These are phyloP conservation scores for Hydrangea macrophylla DNA, from an alignment of 148 eudicot species.

Conservation along the genomic window DNA sequence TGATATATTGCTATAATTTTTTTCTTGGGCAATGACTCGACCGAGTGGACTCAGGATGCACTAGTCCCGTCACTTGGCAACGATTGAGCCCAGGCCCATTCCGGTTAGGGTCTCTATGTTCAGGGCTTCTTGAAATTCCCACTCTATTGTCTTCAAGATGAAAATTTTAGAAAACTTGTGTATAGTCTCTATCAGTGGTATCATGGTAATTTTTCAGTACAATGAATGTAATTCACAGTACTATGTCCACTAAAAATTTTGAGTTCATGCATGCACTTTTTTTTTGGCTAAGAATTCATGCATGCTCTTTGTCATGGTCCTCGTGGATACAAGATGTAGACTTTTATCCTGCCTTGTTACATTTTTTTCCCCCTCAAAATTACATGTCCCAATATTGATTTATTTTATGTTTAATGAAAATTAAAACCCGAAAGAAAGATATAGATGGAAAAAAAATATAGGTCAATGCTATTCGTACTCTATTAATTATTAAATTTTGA, in stretches of 20 bases:
- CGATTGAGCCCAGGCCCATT: constrained; percentile 19
- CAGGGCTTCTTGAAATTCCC: neutral
- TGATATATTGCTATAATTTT: neutral
- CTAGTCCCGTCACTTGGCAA: constrained; percentile 25
- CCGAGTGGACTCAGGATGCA: constrained; percentile 11
- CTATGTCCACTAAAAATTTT: neutral
- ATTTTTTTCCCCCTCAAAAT: no score
- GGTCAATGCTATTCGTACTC: no score
- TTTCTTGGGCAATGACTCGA: constrained; percentile 34
- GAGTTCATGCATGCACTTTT: no score
- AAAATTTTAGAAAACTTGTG: constrained; percentile 3
- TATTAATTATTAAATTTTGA: no score
- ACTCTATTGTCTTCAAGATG: neutral
- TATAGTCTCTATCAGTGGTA: constrained; percentile 6
- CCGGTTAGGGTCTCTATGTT: neutral
- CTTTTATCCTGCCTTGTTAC: no score
- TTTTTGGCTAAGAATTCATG: no score
- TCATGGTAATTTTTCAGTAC: constrained; percentile 11
- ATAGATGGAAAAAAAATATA: no score
- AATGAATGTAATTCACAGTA: neutral
- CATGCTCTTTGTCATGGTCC: no score
- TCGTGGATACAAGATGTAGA: no score
- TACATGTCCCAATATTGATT: no score
- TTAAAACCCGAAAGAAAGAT: no score
- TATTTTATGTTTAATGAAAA: no score